Evolutionary conservation across 768 basidiomycete genomes (phyloP).

Genomic region (Lactifluus hygrophoroides): DNA sequence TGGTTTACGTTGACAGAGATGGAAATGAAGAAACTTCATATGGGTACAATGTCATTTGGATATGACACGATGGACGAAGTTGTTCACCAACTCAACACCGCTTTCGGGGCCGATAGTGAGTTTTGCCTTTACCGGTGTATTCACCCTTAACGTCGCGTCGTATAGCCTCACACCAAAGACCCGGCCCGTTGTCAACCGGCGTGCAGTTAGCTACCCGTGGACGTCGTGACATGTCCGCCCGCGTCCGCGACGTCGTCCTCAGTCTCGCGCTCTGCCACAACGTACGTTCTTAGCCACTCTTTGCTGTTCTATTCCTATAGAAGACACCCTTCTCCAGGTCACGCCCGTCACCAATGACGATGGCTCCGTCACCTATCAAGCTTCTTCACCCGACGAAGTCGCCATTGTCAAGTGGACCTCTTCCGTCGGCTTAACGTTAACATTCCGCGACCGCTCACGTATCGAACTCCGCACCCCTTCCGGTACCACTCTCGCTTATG

Average conservation of each 20-base stretch:
- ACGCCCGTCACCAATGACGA: conserved; percentile 95
- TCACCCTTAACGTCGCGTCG: background rate
- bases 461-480: conserved; percentile 75
- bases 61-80: conserved; percentile 99
- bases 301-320: background rate
- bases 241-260: conserved; percentile 86
- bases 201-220: conserved; percentile 80
- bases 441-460: conserved; percentile 82
- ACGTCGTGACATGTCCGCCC: conserved; percentile 87
- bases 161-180: conserved; percentile 34
- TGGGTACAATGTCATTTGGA: conserved; percentile 98
- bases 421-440: conserved; percentile 84
- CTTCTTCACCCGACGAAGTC: conserved; percentile 97
- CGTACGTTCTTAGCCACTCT: conserved; percentile 36
- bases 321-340: conserved; percentile 45
- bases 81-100: conserved; percentile 77
- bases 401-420: conserved; percentile 98
- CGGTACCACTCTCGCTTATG: conserved; percentile 58
- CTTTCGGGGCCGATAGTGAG: conserved; percentile 65
- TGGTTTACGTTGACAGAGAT: conserved; percentile 53
- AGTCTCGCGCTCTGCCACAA: conserved; percentile 96
- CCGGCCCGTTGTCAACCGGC: conserved; percentile 61
- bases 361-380: conserved; percentile 92
- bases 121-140: conserved; percentile 24
- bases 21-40: conserved; percentile 98